Evolutionary conservation across 192 early-diverging fungal species (phyloP).

Genomic region (Piromyces sp.): DNA sequence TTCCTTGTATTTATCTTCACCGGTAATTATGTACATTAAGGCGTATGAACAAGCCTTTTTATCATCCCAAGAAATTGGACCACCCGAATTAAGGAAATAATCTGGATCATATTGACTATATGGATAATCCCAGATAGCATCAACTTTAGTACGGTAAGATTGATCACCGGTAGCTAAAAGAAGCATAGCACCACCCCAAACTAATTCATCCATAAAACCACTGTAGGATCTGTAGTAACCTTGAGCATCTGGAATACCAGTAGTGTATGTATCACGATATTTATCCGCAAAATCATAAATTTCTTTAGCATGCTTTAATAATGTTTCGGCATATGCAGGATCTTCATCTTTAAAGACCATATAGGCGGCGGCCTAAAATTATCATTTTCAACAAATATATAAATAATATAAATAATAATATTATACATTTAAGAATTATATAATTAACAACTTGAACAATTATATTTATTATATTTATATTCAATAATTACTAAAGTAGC

Average conservation of each 20-base stretch:
- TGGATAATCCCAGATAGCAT: conserved; percentile 10
- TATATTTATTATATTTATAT: no score
- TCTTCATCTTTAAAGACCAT: neutral
- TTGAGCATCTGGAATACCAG: conserved; percentile 11
- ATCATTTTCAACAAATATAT: no score
- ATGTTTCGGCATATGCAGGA: neutral
- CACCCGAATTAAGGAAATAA: conserved; percentile 26
- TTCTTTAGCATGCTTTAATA: conserved; percentile 17
- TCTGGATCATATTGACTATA: conserved; percentile 19
- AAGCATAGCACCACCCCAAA: conserved; percentile 35
- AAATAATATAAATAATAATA: neutral
- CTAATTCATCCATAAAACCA: conserved; percentile 20
- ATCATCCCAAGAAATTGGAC: conserved; percentile 16
- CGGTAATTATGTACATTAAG: conserved; percentile 18
- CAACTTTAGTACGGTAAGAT: conserved; percentile 19
- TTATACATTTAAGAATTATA: no score
- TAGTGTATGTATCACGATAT: conserved; percentile 26
- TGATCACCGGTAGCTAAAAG: conserved; percentile 22
- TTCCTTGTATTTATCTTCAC: conserved; percentile 4
- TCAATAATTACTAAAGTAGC: conserved; percentile 26
- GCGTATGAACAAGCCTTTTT: conserved; percentile 8
- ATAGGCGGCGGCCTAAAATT: neutral
- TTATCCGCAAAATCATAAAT: conserved; percentile 27
- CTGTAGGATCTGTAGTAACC: conserved; percentile 22
- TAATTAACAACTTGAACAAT: no score